A percentile compares a stretch with the other conserved stretches of the same genome.
Evolutionary conservation across 345 rosid genomes (phyloP).

Genomic region (Linum usitatissimum): DNA sequence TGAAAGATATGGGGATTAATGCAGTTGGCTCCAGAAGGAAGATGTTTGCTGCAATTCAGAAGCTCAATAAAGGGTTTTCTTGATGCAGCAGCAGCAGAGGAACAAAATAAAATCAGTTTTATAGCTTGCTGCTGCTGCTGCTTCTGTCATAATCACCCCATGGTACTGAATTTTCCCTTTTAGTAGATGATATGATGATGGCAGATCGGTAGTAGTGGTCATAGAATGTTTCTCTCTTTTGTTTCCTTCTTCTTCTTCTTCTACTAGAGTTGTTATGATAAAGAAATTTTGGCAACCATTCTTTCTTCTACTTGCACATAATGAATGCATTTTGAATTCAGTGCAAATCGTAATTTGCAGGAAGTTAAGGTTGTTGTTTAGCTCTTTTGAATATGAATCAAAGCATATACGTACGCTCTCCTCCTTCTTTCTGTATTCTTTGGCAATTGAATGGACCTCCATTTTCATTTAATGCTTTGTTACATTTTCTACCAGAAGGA

Average conservation of each 20-base stretch:
- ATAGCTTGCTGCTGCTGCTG: not conserved
- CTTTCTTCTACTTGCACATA: not conserved
- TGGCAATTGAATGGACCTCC: too few species aligned
- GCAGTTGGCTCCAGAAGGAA: constrained; percentile 85
- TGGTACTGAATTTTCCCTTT: too few species aligned
- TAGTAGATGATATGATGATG: too few species aligned
- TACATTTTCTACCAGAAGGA: too few species aligned
- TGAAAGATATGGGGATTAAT: constrained; percentile 82
- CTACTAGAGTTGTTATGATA: not conserved
- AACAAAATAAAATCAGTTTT: not conserved
- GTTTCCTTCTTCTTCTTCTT: not conserved
- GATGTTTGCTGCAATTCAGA: constrained; percentile 67
- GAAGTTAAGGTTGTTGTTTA: not conserved
- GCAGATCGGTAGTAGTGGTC: too few species aligned
- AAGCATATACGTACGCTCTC: too few species aligned
- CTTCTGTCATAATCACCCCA: not conserved
- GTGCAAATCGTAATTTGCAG: not conserved
- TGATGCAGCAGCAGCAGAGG: constrained; percentile 15
- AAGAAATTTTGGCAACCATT: not conserved
- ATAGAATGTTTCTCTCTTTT: too few species aligned
- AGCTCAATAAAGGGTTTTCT: constrained; percentile 66
- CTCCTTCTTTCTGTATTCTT: too few species aligned
- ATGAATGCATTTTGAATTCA: not conserved
- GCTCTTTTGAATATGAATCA: too few species aligned
- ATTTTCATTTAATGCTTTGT: too few species aligned